Base-by-base conservation (phyloP, 495 filamentous ascomycete genomes). In the Aspergillus mulundensis region DNA sequence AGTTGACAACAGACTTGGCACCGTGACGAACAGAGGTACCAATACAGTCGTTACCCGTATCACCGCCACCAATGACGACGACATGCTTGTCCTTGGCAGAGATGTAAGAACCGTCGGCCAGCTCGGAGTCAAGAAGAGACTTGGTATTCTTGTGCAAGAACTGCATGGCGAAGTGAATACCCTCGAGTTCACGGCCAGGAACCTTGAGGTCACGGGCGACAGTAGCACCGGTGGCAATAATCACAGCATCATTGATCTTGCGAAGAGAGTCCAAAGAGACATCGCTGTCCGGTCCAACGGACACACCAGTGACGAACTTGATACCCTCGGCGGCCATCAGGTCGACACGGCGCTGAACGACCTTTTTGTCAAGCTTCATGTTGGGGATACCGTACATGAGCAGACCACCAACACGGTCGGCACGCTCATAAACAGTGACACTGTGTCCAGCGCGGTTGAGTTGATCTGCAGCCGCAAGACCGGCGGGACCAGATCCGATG, bases 381-480 rank as follows among this genome's bases (percentile, higher is more conserved):
- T 99, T 99, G 45, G 94, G 94, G 58, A 99, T 99, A 61, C 94
- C 94, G 68, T 99, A 87, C 94, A 99, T 99, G 64, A 99, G 86
- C 57, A 99, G 78, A 66, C 94, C 94, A 71, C 94, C 94, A 56
- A 88, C 77, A 57, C 94, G 90, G 70, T 99, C 94, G 58, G 94
- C 84, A 39, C 94, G 90, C 81, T 99, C 94, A 71, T 97, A 97
- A 15, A 99, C 89, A 15, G 90, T 97, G 52, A 97, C 91, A 16
- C 57, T 77, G 72, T 99, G 94, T 34, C 94, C 94, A 61, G 87
- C 89, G 67, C 87, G 87, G 83, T 99, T 99, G 25, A 99, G 83
- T 70, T 97, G 94, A 67, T 99, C 94, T 50, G 94, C 95, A 57
- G 83, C 82, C 45, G 95, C 90, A 61, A 99, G 84, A 76, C 94